phyloP scores from a whole-genome alignment of 768 basidiomycete genomes.

The Termitomyces sp. region DNA sequence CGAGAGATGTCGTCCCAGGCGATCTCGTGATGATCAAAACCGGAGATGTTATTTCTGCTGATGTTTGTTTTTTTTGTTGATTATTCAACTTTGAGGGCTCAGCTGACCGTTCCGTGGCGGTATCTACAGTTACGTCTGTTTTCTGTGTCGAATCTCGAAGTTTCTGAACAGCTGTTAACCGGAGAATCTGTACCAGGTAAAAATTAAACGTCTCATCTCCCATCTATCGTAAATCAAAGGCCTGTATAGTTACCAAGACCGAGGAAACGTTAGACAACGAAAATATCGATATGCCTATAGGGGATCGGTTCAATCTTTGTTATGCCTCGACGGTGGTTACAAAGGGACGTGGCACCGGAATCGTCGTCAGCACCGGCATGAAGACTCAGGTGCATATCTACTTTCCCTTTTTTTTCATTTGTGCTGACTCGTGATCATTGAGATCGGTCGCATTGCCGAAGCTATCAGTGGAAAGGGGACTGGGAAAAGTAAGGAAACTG shows the following conservation, averaged over 20 bases:
- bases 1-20: conserved; percentile 39
- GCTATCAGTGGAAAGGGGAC: conserved; percentile 27
- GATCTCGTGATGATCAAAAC: conserved; percentile 35
- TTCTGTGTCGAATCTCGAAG: conserved; percentile 42
- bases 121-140: conserved; percentile 34
- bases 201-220: not conserved
- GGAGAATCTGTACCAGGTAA: conserved; percentile 47
- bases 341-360: conserved; percentile 46
- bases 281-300: conserved; percentile 33
- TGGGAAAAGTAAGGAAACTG: conserved; percentile 6
- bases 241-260: conserved; percentile 33
- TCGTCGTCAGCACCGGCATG: conserved; percentile 50
- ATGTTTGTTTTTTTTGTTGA: conserved; percentile 27
- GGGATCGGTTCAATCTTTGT: conserved; percentile 39
- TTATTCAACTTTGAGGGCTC: not conserved
- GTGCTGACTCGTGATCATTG: not conserved
- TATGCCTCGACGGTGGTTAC: conserved; percentile 40
- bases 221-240: not conserved
- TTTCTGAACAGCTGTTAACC: conserved; percentile 49
- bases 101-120: not conserved
- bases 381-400: conserved; percentile 40
- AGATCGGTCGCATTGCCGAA: conserved; percentile 36
- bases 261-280: conserved; percentile 24
- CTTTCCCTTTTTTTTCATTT: not conserved
- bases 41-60: conserved; percentile 42